Base-by-base conservation (phyloP, 1,284 basidiomycete species). In the Microbotryomycetes sp. region DNA sequence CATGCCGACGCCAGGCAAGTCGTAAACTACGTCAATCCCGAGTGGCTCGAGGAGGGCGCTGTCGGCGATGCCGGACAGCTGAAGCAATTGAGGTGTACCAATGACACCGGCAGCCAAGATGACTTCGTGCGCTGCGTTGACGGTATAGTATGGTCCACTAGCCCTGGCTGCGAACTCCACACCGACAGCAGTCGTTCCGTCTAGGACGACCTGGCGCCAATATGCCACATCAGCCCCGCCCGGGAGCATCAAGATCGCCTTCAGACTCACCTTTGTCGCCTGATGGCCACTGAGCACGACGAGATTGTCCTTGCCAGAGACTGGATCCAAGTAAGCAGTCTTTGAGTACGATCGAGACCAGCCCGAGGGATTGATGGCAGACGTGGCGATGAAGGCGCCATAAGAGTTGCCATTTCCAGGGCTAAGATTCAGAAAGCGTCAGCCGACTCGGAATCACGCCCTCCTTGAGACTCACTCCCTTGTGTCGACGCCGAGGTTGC, bases 1-100 rank as follows among this genome's bases (percentile, higher is more conserved):
- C 70, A 74, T 87, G 86, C 88, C 88, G 56, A 91, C 87, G 58
- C 84, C 85, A 5, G 75, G 76, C 5, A 79, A 73, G 27, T 77
- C 73, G 23, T 76, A 57, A 35, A 72, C 69, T 21, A 74, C 71
- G 9, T 73, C 61, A 61, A 89, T 81, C 51, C 81, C 81, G 27
- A 82, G 79, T 6, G 73, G 71, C 26, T 78, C 67, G 47, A 89
- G 75, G 3, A 83, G 79, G 53, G 81, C 80, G 55, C 71, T 73
- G 3, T 86, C 85, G 0, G 87, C 88, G 58, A 90, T 80, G 63
- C 88, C 88, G 60, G 84, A 86, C 9, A 83, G 77, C 79, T 85
- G 80, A 46, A 89, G 77, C 21, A 88, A 77, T 64, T 86, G 69
- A 28, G 71, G 71, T 5, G 68, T 66, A 67, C 74, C 59, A 74